Conservation (phyloP, 225 moss, liverwort and hornwort species). For the Bryoerythrophyllum caledonicum region DNA sequence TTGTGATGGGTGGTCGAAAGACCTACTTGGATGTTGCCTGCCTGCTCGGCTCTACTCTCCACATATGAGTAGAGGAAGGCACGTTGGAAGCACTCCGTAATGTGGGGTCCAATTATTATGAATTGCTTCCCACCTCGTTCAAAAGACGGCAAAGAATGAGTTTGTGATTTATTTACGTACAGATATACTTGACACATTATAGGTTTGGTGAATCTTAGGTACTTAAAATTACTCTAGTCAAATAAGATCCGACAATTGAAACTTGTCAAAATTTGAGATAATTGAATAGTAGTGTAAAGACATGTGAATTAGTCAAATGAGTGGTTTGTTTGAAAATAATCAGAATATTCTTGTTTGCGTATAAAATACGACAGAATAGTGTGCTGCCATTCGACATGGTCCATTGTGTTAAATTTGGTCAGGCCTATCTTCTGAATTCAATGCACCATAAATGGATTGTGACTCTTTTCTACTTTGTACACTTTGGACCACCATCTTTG, state of each 20-base stretch:
- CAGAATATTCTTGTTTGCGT: not conserved
- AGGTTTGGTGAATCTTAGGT: no score
- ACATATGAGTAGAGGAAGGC: not conserved
- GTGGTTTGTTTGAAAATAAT: not conserved
- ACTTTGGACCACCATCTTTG: not conserved
- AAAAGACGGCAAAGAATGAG: not conserved
- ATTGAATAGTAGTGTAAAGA: not conserved
- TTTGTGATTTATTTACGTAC: not conserved
- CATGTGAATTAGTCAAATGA: not conserved
- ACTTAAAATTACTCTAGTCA: not conserved
- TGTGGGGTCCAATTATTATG: not conserved
- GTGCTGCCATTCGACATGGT: not conserved
- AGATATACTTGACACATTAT: not conserved
- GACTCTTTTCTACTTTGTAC: not conserved
- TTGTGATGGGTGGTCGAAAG: not conserved
- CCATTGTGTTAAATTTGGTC: not conserved
- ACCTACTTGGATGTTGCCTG: not conserved
- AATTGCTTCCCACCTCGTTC: not conserved
- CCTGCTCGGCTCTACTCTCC: no score
- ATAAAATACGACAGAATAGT: not conserved
- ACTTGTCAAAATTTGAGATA: not conserved
- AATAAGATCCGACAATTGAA: not conserved
- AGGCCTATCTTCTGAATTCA: not conserved
- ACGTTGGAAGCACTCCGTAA: not conserved
- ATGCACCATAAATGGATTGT: not conserved